phyloP scores from a whole-genome alignment of 202 grass and related monocot species.

The Zoysia matrella region DNA sequence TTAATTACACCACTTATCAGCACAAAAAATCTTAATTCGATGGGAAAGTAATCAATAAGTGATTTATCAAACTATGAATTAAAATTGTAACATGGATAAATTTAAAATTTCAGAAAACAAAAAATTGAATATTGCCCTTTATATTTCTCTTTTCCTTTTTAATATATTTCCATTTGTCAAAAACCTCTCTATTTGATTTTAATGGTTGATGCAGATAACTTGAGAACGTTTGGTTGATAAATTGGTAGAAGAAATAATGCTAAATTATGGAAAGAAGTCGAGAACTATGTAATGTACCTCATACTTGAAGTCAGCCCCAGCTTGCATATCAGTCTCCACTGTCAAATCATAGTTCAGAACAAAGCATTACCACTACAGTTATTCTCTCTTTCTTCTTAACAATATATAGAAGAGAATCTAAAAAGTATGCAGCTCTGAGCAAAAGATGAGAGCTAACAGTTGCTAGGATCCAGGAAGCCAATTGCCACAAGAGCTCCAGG shows the following conservation, averaged over 20 bases:
- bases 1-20: not conserved
- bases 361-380: not conserved
- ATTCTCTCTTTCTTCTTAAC: not conserved
- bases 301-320: conserved; percentile 57
- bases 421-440: not conserved
- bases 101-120: not conserved
- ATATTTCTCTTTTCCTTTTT: not conserved
- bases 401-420: not conserved
- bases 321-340: conserved; percentile 71
- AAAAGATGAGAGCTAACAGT: conserved; percentile 35
- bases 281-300: conserved; percentile 33
- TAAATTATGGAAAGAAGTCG: not conserved
- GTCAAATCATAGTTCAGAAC: conserved; percentile 26
- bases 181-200: not conserved
- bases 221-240: not conserved
- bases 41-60: not conserved
- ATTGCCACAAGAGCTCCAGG: conserved; percentile 60
- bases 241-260: not conserved
- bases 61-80: conserved; percentile 2
- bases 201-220: not conserved
- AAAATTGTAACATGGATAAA: not conserved
- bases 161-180: not conserved
- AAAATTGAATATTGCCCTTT: not conserved
- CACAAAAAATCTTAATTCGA: not conserved
- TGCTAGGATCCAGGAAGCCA: conserved; percentile 63